These are phyloP conservation scores for Protomyces pachydermus DNA, from an alignment of 1,139 yeast genomes.

Conservation along the genomic window DNA sequence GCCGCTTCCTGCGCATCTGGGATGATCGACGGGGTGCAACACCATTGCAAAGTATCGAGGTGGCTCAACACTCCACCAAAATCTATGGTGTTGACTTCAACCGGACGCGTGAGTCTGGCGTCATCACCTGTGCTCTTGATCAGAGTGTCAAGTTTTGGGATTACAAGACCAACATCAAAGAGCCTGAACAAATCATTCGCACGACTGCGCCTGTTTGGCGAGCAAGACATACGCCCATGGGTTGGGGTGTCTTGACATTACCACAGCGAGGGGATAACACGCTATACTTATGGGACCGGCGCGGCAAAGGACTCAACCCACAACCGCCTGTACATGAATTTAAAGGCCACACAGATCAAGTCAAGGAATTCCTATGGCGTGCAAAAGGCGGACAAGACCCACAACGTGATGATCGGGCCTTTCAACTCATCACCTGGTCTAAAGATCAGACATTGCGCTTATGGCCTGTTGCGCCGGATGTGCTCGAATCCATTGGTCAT, in stretches of 20 bases:
- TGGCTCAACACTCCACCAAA: constrained; percentile 66
- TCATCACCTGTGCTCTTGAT: constrained; percentile 83
- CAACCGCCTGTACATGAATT: constrained; percentile 59
- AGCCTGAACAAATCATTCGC: constrained; percentile 56
- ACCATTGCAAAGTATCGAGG: constrained; percentile 58
- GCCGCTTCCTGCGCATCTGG: constrained; percentile 75
- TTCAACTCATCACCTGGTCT: constrained; percentile 90
- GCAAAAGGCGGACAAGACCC: constrained; percentile 46
- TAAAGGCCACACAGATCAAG: constrained; percentile 77
- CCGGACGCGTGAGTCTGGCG: constrained; percentile 51
- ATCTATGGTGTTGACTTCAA: constrained; percentile 86
- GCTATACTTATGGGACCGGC: constrained; percentile 51
- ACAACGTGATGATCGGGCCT: constrained; percentile 65
- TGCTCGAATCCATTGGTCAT: constrained; percentile 58
- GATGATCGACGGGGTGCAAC: constrained; percentile 75
- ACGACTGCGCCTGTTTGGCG: constrained; percentile 84
- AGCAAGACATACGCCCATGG: constrained; percentile 85
- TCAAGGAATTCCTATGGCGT: constrained; percentile 86
- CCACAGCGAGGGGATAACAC: constrained; percentile 83
- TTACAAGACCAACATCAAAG: constrained; percentile 42
- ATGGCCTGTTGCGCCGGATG: constrained; percentile 66
- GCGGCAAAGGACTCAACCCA: constrained; percentile 37
- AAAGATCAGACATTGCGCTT: constrained; percentile 76
- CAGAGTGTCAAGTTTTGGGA: constrained; percentile 86
- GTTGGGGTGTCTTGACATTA: constrained; percentile 84